Evolutionary conservation across 2,329 filamentous ascomycete genomes (phyloP).

Genomic region (Periglandula ipomoeae): DNA sequence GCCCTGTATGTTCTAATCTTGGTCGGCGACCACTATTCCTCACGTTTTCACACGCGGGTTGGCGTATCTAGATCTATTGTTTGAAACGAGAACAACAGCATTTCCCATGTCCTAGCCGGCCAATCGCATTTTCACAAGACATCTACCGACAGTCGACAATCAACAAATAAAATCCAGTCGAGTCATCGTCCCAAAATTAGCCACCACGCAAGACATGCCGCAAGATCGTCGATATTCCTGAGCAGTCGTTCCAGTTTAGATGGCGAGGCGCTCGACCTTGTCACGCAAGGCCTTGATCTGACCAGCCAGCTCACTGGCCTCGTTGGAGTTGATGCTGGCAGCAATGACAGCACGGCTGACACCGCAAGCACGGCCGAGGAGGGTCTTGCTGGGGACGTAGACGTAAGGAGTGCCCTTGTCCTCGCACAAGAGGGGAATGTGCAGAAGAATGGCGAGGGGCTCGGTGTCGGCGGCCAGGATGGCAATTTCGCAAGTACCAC

Average conservation of each 20-base stretch:
- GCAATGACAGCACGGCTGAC: slow-evolving; percentile 83
- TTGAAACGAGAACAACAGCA: neutral
- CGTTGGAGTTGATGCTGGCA: slow-evolving; percentile 82
- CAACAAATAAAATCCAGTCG: neutral
- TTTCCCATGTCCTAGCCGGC: neutral
- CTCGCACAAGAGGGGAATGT: slow-evolving; percentile 82
- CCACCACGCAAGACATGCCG: neutral
- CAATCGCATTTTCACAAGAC: neutral
- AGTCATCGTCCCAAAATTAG: neutral
- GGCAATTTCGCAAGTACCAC: slow-evolving; percentile 82
- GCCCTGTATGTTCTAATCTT: neutral
- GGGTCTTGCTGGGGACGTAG: slow-evolving; percentile 69
- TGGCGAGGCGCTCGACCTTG: slow-evolving; percentile 92
- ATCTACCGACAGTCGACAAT: neutral
- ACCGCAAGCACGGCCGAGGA: slow-evolving; percentile 81
- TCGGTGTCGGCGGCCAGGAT: slow-evolving; percentile 82
- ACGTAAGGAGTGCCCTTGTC: slow-evolving; percentile 62
- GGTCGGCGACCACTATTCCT: neutral
- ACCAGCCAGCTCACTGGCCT: slow-evolving; percentile 74
- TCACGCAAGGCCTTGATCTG: slow-evolving; percentile 87
- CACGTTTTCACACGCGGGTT: neutral
- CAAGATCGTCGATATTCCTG: neutral
- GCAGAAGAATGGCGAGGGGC: slow-evolving; percentile 79
- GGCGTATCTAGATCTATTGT: neutral
- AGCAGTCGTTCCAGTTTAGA: slow-evolving; percentile 47